Evolutionary conservation across 306 rosid species (phyloP).

Genomic region (Spatholobus suberectus): DNA sequence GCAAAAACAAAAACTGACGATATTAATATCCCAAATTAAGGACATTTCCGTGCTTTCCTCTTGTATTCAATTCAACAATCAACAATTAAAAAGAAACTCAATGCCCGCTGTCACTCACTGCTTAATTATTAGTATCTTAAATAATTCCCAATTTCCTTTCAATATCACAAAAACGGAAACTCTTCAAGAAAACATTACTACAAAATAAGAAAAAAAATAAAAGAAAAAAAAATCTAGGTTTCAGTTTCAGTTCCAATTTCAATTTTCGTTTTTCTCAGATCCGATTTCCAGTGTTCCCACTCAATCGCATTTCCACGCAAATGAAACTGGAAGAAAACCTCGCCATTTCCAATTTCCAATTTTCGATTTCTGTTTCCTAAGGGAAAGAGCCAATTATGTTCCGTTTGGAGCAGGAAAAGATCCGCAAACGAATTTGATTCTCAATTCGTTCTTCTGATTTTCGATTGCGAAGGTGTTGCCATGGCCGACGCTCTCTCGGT

Average conservation of each 20-base stretch:
- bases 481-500: constrained; percentile 80
- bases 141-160: constrained; percentile 23
- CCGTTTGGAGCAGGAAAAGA: constrained; percentile 41
- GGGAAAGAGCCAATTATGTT: not conserved
- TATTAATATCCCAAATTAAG: constrained; percentile 9
- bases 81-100: not conserved
- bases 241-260: not conserved
- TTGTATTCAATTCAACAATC: not conserved
- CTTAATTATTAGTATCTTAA: no score
- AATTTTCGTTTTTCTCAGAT: constrained; percentile 23
- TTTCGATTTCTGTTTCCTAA: constrained; percentile 4
- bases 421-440: constrained; percentile 42
- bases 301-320: constrained; percentile 32
- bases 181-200: not conserved
- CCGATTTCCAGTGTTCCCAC: constrained; percentile 26
- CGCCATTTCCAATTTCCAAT: not conserved
- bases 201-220: not conserved
- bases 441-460: not conserved
- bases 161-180: constrained; percentile 16
- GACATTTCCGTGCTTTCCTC: constrained; percentile 7
- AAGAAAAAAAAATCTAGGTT: not conserved
- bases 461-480: constrained; percentile 26
- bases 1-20: not conserved
- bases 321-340: not conserved
- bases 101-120: not conserved